Percentiles rank a stretch among this genome's conserved stretches.
These are phyloP conservation scores for Drechslerella coelobrocha DNA, from an alignment of 2,329 filamentous ascomycete genomes.

Conservation along the genomic window DNA sequence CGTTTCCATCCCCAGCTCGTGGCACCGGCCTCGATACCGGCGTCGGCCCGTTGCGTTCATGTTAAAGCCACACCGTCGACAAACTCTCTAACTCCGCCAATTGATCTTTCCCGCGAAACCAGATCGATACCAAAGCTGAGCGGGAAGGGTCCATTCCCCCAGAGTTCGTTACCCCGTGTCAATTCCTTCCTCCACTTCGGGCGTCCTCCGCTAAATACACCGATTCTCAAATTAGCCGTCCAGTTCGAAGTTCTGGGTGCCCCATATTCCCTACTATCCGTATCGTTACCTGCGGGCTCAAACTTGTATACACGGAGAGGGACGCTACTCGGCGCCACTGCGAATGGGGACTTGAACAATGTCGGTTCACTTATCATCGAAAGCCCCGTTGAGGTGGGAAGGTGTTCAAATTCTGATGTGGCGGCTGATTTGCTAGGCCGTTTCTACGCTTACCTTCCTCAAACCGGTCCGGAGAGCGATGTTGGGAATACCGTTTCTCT, in stretches of 20 bases:
- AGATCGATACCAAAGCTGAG: conserved; percentile 54
- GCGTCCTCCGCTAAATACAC: conserved; percentile 1
- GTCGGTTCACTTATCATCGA: conserved; percentile 65
- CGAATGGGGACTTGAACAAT: conserved; percentile 90
- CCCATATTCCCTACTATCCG: conserved; percentile 91
- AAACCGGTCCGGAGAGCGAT: conserved; percentile 80
- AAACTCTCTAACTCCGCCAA: conserved; percentile 51
- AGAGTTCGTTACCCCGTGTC: conserved; percentile 41
- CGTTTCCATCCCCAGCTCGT: conserved; percentile 12
- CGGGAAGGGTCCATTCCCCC: conserved; percentile 54
- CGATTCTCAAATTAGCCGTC: conserved; percentile 70
- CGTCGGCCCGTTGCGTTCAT: conserved; percentile 50
- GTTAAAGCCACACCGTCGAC: conserved; percentile 54
- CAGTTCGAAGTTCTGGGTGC: conserved; percentile 91
- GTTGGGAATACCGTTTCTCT: conserved; percentile 90
- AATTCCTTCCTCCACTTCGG: not conserved
- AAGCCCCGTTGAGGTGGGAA: too few species aligned
- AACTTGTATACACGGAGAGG: conserved; percentile 90
- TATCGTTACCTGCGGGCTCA: conserved; percentile 90
- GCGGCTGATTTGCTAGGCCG: conserved; percentile 67
- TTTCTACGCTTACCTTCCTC: conserved; percentile 86
- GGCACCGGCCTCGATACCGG: conserved; percentile 14
- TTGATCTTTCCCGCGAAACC: conserved; percentile 54
- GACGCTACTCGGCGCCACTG: conserved; percentile 74
- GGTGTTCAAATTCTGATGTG: too few species aligned